Base-by-base conservation (phyloP, 2,329 filamentous ascomycete species). In the Sporothrix dimorphospora region DNA sequence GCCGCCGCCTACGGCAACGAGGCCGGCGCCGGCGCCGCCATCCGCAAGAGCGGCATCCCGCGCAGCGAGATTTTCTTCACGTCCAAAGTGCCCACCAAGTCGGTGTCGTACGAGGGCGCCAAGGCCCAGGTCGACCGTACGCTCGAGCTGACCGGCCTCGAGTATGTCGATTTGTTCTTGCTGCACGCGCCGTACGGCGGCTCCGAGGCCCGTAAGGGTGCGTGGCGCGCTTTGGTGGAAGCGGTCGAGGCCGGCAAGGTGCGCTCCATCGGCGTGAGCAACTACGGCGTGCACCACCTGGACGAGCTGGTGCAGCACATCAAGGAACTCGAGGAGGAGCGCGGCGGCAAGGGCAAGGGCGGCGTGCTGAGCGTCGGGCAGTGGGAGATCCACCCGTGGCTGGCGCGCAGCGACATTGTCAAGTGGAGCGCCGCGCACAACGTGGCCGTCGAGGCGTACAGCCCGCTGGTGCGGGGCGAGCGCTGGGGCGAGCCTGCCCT, bases 371-470 rank as follows among this genome's bases (percentile, higher is more conserved):
- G 90, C 73, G 92, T 97, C 49, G 94, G 93, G 53, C 94, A 97
- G 81, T 94, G 92, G 81, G 94, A 98, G 82, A 83, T 98, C 12
- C 94, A 98, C 81, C 94, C 94, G 0, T 98, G 94, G 94, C 88
- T 94, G 55, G 86, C 90, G 9, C 86, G 94, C n/a, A 83, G 85
- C 27, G 94, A 97, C 78, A 93, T 98, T 73, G 89, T 90, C 9
- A 83, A 88, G 63, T 98, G 94, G 94, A 92, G 92, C 76, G 80
- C 85, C 74, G 85, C 90, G 80, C 85, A 89, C 21, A 85, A 85
- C 73, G 83, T 92, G 24, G 86, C 89, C 42, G 79, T 92, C 16
- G 85, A 94, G 81, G 89, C 89, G 0, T 91, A 90, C 78, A 85
- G 83, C 55, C 88, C 89, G 14, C 82, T 91, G 55, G 87, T 90